phyloP scores from a whole-genome alignment of 164 flowering plant genomes.

The Stephania yunnanensis region DNA sequence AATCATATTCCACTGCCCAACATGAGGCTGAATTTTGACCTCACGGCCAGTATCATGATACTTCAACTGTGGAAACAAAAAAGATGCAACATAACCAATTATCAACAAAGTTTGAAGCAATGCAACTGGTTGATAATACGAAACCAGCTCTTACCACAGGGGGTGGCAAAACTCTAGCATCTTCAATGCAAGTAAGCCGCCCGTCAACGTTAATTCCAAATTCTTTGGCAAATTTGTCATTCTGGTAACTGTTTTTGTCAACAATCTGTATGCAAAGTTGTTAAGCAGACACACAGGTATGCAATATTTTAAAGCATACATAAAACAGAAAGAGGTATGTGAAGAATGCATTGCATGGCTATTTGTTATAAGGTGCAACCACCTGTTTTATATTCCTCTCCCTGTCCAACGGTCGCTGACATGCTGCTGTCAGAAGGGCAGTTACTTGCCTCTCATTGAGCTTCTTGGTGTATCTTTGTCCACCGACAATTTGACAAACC shows the following conservation, averaged over 20 bases:
- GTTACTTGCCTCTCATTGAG: slow-evolving; percentile 67
- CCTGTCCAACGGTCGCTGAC: slow-evolving; percentile 51
- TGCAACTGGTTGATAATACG: not conserved
- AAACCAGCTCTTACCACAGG: slow-evolving; percentile 48
- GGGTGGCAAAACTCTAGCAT: slow-evolving; percentile 68
- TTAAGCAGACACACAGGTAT: not conserved
- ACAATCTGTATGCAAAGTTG: slow-evolving; percentile 35
- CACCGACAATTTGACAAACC: slow-evolving; percentile 54
- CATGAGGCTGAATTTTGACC: slow-evolving; percentile 37
- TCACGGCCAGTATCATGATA: slow-evolving; percentile 61
- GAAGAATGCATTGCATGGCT: not conserved
- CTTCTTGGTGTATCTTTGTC: slow-evolving; percentile 54
- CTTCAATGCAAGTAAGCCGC: slow-evolving; percentile 29
- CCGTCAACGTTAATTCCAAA: slow-evolving; percentile 55
- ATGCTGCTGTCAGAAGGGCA: slow-evolving; percentile 49
- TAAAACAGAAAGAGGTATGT: not conserved
- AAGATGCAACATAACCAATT: not conserved
- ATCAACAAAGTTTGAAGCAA: not conserved
- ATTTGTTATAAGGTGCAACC: not conserved
- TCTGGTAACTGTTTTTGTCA: slow-evolving; percentile 21
- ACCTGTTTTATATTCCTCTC: slow-evolving; percentile 37
- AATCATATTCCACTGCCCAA: slow-evolving; percentile 97
- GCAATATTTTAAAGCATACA: not conserved
- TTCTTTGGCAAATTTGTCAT: slow-evolving; percentile 32
- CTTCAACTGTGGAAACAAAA: slow-evolving; percentile 40